Percentiles rank a stretch among this genome's conserved stretches.
phyloP scores from a whole-genome alignment of 2,329 filamentous ascomycete genomes.

The Laburnicola sp. region DNA sequence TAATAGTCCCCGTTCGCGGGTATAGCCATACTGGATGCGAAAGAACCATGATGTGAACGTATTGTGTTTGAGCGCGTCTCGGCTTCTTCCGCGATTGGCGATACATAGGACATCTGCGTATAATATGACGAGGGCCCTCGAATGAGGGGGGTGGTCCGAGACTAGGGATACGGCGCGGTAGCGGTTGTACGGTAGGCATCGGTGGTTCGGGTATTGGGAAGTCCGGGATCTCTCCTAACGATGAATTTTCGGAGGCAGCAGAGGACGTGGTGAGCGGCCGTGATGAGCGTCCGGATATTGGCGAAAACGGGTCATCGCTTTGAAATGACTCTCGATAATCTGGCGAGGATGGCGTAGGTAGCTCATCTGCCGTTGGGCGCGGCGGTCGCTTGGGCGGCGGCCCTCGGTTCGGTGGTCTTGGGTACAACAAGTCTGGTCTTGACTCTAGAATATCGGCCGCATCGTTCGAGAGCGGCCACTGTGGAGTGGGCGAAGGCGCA shows the following conservation, averaged over 20 bases:
- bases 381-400: conserved; percentile 49
- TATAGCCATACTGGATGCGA: conserved; percentile 55
- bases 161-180: conserved; percentile 44
- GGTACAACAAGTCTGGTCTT: conserved; percentile 23
- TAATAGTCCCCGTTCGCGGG: conserved; percentile 50
- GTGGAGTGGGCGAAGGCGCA: conserved; percentile 42
- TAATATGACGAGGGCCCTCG: conserved; percentile 55
- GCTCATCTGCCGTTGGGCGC: conserved; percentile 43
- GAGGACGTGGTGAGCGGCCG: conserved; percentile 46
- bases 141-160: conserved; percentile 54
- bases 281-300: conserved; percentile 30
- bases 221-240: conserved; percentile 47
- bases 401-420: conserved; percentile 35
- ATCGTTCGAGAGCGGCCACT: conserved; percentile 53
- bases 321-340: conserved; percentile 32
- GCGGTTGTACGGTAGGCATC: conserved; percentile 39
- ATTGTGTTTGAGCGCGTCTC: conserved; percentile 51
- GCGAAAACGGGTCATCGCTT: conserved; percentile 41
- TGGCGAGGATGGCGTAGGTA: conserved; percentile 33
- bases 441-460: conserved; percentile 28
- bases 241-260: conserved; percentile 44
- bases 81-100: conserved; percentile 54
- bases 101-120: conserved; percentile 52
- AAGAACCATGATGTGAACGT: conserved; percentile 48
- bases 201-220: conserved; percentile 45